Base-by-base conservation (phyloP, 2,329 filamentous ascomycete species). In the Colletotrichum sp. region DNA sequence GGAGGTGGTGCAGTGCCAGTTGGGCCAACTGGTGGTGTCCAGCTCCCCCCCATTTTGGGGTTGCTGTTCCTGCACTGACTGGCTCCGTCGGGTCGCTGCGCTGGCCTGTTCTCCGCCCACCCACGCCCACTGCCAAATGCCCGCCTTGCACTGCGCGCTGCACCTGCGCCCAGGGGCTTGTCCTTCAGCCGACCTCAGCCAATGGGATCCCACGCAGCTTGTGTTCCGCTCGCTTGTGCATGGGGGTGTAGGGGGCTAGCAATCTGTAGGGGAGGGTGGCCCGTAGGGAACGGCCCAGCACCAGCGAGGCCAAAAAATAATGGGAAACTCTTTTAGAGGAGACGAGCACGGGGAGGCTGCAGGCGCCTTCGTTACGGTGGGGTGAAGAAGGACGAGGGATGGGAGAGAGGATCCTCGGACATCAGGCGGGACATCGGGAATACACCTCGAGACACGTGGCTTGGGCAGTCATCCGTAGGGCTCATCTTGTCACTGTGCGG, bases 41-140 rank as follows among this genome's bases (percentile, higher is more conserved):
- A 48, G 61, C 8, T 66, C 24, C 24, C 30, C 71, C 71, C 60
- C 68, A 71, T 74, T 76, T 76, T 52, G 74, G 60, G 71, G 66
- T 52, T 65, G 71, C 66, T 70, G 71, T 66, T 75, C 71, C 71
- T 74, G 71, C 71, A 74, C 74, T 75, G 74, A 66, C 71, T 70
- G 65, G 73, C 73, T 65, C 62, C 18, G 56, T 58, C 18, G 52
- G 71, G 74, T 70, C 52, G 66, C 66, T 70, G 43, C 64, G 70
- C 52, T 64, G 38, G 65, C 61, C 66, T 76, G 71, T 73, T 75
- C 73, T 68, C 69, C 73, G 61, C 64, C 69, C 43, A 61, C 66
- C 60, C 64, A 43, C 32, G 36, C 71, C 60, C 32, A 21, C 34
- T 61, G 60, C 66, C 36, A 32, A 66, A 21, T 76, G 70, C 56